A percentile compares a stretch with the other conserved stretches of the same genome.
Evolutionary conservation across 257 asterid genomes (phyloP).

Genomic region (Scutellaria minor): DNA sequence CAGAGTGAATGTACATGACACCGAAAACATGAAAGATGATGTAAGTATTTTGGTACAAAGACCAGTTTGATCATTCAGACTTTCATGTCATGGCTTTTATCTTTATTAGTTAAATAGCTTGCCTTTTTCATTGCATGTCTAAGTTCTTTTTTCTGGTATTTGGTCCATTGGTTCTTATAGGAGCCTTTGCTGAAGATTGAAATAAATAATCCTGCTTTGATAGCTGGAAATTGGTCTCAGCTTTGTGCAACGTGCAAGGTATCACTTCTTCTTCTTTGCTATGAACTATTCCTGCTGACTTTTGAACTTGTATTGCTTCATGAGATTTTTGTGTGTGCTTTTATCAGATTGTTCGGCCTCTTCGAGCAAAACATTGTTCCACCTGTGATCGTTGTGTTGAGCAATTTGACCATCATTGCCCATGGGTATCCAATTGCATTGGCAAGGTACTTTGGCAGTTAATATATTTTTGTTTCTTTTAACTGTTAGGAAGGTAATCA

Average conservation of each 20-base stretch:
- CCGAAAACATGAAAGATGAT: conserved; percentile 80
- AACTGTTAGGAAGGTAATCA: background rate
- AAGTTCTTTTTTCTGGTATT: conserved; percentile 6
- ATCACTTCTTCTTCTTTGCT: conserved; percentile 25
- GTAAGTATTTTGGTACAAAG: conserved; percentile 50
- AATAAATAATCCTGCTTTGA: conserved; percentile 84
- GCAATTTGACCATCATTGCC: conserved; percentile 99
- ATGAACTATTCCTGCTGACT: background rate
- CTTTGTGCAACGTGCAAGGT: conserved; percentile 99
- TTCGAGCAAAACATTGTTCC: conserved; percentile 98
- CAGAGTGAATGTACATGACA: conserved; percentile 62
- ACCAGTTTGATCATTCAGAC: conserved; percentile 21
- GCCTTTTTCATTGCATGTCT: conserved; percentile 19
- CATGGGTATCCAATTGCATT: conserved; percentile 98
- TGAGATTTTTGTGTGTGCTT: conserved; percentile 31
- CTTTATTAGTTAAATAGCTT: conserved; percentile 25
- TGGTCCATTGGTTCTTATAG: conserved; percentile 44
- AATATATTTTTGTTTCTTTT: background rate
- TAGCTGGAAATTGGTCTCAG: conserved; percentile 97
- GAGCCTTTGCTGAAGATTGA: conserved; percentile 91
- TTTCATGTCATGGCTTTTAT: conserved; percentile 26
- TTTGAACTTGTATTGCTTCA: conserved; percentile 24
- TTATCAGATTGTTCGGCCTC: conserved; percentile 95
- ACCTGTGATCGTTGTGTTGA: conserved; percentile 99
- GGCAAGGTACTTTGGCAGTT: conserved; percentile 76